Evolutionary conservation across 768 basidiomycete genomes (phyloP), one percentile per base, ranked within the genome.

Genomic region (Pisolithus microcarpus): DNA sequence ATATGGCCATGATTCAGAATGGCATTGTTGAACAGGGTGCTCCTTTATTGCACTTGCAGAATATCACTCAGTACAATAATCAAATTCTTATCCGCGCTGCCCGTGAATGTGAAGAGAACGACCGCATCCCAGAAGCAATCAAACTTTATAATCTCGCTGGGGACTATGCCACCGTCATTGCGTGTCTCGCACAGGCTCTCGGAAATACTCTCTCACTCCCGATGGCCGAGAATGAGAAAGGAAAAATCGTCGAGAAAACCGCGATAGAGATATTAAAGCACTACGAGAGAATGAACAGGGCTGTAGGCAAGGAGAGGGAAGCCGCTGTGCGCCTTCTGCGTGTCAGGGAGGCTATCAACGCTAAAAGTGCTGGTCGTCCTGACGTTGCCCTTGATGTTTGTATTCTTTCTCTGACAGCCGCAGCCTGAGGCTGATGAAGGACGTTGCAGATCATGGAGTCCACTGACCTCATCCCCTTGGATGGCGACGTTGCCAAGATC

Each of bases 91-190:
- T 85, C 53, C 80, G 81, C 6, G 91, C 94, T 0, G 95, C 95
- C 0, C 77, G 77, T 28, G 77, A 89, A 56, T 86, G 87, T 1
- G 83, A 91, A 61, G 79, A 86, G 49, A 92, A 92, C 60, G 84
- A 91, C 60, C 85, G 88, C 30, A 76, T 89, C 37, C 77, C 85
- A 2, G 92, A 97, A 65, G 92, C 93, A 3, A 92, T 98, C 72
- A 91, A 93, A 64, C 73, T 99, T 40, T 97, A 92, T 72, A 94
- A 97, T 69, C 81, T 97, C 36, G 94, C 94, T 1, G 89, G 90
- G 31, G 88, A 94, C 56, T 92, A 93, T 64, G 70, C 78, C 13
- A 91, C 89, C 23, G 95, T 98, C 49, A 80, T 97, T 38, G 76
- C 82, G 7, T 90, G 89, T 48, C 84, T 98, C 34, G 91, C 91